Conservation (phyloP, 306 rosid species). For the Notholithocarpus densiflorus region DNA sequence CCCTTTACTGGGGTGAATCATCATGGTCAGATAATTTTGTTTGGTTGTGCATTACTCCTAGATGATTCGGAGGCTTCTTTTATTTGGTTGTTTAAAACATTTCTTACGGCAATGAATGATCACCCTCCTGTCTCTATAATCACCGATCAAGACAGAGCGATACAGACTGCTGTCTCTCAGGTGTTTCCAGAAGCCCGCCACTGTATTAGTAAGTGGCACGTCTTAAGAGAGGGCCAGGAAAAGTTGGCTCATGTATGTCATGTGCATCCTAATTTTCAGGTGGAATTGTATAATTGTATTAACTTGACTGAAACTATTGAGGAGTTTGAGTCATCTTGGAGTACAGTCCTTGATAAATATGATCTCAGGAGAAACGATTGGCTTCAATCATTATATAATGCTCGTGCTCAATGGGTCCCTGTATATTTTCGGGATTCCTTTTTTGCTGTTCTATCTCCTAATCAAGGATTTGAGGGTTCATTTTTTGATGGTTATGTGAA, state of each 20-base stretch:
- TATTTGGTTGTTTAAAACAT: conserved; percentile 79
- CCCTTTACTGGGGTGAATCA: conserved; percentile 89
- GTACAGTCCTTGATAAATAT: conserved; percentile 70
- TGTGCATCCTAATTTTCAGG: conserved; percentile 68
- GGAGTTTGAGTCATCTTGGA: conserved; percentile 90
- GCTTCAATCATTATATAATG: conserved; percentile 69
- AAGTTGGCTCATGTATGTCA: conserved; percentile 75
- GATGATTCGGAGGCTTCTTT: conserved; percentile 88
- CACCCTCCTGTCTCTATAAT: conserved; percentile 66
- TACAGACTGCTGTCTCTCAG: conserved; percentile 72
- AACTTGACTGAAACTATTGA: conserved; percentile 84
- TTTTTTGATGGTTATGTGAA: conserved; percentile 85
- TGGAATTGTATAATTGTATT: conserved; percentile 83
- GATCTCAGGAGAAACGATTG: conserved; percentile 75
- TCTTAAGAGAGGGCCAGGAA: conserved; percentile 92
- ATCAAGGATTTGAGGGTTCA: conserved; percentile 61
- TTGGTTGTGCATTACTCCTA: conserved; percentile 88
- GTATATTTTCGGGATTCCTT: conserved; percentile 83
- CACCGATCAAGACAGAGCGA: conserved; percentile 80
- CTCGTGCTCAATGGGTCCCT: conserved; percentile 88
- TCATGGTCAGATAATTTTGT: conserved; percentile 82
- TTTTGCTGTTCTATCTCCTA: conserved; percentile 67
- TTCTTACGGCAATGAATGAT: conserved; percentile 82
- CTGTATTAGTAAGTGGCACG: conserved; percentile 83
- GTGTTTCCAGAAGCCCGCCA: conserved; percentile 83